Evolutionary conservation across 2,329 filamentous ascomycete species (phyloP), one percentile per base, ranked within the genome.

Genomic region (Neonectria faginata): DNA sequence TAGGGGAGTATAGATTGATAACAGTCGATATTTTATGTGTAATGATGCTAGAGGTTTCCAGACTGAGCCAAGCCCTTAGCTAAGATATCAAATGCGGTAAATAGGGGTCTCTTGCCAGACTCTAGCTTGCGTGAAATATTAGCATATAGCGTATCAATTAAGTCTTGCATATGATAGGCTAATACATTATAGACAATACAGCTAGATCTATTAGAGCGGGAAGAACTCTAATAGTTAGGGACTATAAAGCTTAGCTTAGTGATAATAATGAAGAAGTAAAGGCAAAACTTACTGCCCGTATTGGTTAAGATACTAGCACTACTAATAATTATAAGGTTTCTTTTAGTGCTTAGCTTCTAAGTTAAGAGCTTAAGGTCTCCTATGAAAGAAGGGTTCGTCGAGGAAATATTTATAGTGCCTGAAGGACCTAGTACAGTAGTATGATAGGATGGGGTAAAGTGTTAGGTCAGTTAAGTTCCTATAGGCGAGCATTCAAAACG

Each of bases 1-100:
- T 18, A 33, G 9, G 12, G 5, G 11, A 53, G 31, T 10, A n/a
- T 53, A 7, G 5, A 20, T 39, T 53, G n/a, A 12, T 12, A 14
- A 36, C 14, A 39, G 41, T 53, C 14, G 22, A 53, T 53, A 39
- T 53, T 53, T 39, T 53, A 14, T 4, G 29, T 53, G 11, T 53
- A 53, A 22, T 53, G 14, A 9, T 53, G 14, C 10, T 39, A 22
- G 16, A 53, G 11, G 18, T 22, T 12, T 7, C 14, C 8, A 20
- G 29, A 25, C 12, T 14, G 2, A 39, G 50, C 31, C 22, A 53
- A 18, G 7, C 20, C 2, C 31, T 53, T 22, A 18, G 33, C 9
- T 5, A 53, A 53, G n/a, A 10, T 20, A 25, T 53, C 14, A 39
- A 53, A 53, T 22, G 5, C 9, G 14, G 11, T 53, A 12, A 39